These are phyloP conservation scores for Musa balbisiana DNA, from an alignment of 202 grass and related monocot species.

Conservation along the genomic window DNA sequence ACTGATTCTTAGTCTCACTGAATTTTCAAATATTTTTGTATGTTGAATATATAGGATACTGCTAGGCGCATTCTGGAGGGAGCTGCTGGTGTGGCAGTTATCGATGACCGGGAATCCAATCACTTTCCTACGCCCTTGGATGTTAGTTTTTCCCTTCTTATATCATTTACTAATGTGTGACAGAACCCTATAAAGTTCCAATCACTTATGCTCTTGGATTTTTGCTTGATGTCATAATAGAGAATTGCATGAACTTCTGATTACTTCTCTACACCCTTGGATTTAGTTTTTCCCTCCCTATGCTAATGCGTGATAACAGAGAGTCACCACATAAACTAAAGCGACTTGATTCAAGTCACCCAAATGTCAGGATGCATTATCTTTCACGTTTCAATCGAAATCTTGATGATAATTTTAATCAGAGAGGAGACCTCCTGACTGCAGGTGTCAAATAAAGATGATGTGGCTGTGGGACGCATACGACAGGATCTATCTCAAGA, in stretches of 20 bases:
- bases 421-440: background rate
- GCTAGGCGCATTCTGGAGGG: conserved; percentile 74
- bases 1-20: too few species aligned
- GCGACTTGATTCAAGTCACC: too few species aligned
- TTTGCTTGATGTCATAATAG: too few species aligned
- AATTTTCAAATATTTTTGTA: background rate
- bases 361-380: too few species aligned
- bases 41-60: conserved; percentile 52
- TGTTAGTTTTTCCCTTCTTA: conserved; percentile 30
- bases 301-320: too few species aligned
- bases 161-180: background rate
- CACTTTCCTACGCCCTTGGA: conserved; percentile 75
- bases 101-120: conserved; percentile 66
- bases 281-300: too few species aligned
- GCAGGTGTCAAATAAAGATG: conserved; percentile 91
- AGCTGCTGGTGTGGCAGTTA: conserved; percentile 75
- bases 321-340: too few species aligned
- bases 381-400: background rate
- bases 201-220: too few species aligned
- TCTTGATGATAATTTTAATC: background rate
- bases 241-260: too few species aligned
- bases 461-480: conserved; percentile 86
- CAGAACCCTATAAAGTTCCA: background rate
- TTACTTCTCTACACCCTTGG: too few species aligned
- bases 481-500: conserved; percentile 80